Percentiles rank a stretch among this genome's conserved stretches.
These are phyloP conservation scores for Talaromyces ruber DNA, from an alignment of 495 filamentous ascomycete genomes.

Conservation along the genomic window DNA sequence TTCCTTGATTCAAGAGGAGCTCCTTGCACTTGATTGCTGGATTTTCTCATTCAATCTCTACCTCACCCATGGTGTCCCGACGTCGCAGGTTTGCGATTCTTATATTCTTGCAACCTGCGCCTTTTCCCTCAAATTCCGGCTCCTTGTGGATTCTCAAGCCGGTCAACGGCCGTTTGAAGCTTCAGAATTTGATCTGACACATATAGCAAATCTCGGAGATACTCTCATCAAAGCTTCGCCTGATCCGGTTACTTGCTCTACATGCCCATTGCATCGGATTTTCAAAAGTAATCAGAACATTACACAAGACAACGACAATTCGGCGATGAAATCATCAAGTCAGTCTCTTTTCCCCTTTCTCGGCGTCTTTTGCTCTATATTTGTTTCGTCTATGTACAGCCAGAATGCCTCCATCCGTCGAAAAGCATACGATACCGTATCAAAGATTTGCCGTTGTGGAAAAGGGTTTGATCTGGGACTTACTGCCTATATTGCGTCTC, in stretches of 20 bases:
- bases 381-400: not conserved
- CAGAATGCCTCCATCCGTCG: not conserved
- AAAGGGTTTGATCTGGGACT: not conserved
- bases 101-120: not conserved
- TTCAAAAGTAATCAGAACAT: not conserved
- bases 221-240: not conserved
- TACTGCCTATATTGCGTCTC: not conserved
- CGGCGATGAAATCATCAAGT: not conserved
- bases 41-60: not conserved
- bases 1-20: not conserved
- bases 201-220: conserved; percentile 2
- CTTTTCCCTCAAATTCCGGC: conserved; percentile 3
- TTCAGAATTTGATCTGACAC: not conserved
- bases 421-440: not conserved
- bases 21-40: conserved; percentile 1
- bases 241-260: not conserved
- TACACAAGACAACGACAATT: not conserved
- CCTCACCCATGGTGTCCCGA: not conserved
- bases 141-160: not conserved
- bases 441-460: not conserved
- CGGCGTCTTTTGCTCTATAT: not conserved
- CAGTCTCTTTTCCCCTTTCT: not conserved
- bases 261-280: not conserved
- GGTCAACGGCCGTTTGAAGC: not conserved
- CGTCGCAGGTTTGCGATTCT: not conserved